Conservation (phyloP, 345 rosid genomes). For the Erodium maritimum region DNA sequence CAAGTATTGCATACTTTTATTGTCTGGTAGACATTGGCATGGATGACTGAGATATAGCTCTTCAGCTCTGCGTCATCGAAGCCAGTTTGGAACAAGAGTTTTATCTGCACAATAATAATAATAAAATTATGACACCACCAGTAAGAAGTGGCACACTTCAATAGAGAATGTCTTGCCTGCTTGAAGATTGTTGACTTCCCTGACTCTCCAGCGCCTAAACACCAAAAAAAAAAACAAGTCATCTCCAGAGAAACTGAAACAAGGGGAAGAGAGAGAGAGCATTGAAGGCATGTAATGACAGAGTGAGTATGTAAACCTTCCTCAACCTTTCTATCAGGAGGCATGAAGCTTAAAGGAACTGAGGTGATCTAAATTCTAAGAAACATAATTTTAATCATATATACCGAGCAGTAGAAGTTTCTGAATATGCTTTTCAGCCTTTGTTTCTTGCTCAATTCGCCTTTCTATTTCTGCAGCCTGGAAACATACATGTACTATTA, state of each 20-base stretch:
- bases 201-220: conserved; percentile 90
- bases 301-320: too few relatives aligned
- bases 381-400: neutral
- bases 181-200: conserved; percentile 98
- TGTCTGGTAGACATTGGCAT: conserved; percentile 96
- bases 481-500: conserved; percentile 2
- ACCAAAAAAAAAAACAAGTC: conserved; percentile 7
- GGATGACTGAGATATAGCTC: conserved; percentile 85
- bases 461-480: conserved; percentile 91
- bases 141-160: neutral
- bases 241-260: conserved; percentile 2
- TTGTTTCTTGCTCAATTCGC: conserved; percentile 88
- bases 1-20: conserved; percentile 89
- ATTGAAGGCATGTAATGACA: neutral
- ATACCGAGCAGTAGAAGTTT: conserved; percentile 88
- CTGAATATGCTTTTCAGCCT: conserved; percentile 88
- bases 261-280: neutral
- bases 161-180: conserved; percentile 48
- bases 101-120: conserved; percentile 50
- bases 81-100: conserved; percentile 93
- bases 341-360: neutral
- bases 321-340: neutral
- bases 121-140: neutral
- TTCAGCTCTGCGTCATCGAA: conserved; percentile 79
- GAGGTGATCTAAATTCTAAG: neutral